Base-by-base conservation (phyloP, 2,329 filamentous ascomycete species). In the Ophiocordyceps sinensis region DNA sequence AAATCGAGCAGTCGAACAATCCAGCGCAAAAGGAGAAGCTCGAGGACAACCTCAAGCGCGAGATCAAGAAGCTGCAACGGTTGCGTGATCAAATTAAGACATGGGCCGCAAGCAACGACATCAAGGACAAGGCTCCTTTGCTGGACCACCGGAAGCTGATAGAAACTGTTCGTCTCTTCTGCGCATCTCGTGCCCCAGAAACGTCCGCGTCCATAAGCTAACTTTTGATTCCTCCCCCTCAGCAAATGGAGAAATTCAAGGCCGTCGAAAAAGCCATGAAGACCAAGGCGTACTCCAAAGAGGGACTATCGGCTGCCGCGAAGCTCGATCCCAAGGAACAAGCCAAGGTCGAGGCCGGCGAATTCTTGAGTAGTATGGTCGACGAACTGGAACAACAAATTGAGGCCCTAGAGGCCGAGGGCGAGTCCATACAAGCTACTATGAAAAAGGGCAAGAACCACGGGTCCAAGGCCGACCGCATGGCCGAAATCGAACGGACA, bases 191-290 rank as follows among this genome's bases (percentile, higher is more conserved):
- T 15, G 10, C 7, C 19, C 12, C 13, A 5, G 5, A 14, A 4
- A 21, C 4, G 17, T 21, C 19, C 36, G n/a, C 21, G 8, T 37
- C 9, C 28, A 8, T 36, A 15, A 12, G 26, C 41, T 37, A 19
- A 36, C 29, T 28, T 9, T 11, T 28, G 8, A 14, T 28, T 6
- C 5, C 11, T 6, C 10, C 12, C 26, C 5, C 15, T 8, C 66
- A 91, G 85, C 82, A 89, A 84, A 98, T 98, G 91, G 91, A 98
- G 67, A 87, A 86, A 56, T 98, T 98, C 76, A 98, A 98, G 69
- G 89, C 88, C n/a, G 91, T 98, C 41, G 91, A 98, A 65, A 98
- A 98, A 71, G 91, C 94, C 56, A 96, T 98, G 91, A 98, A 98
- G 72, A 98, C 91, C 43, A 98, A 98, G 64, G 91, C 91, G 46